Evolutionary conservation across 306 rosid genomes (phyloP).

Genomic region (Elaeagnus macrophylla): DNA sequence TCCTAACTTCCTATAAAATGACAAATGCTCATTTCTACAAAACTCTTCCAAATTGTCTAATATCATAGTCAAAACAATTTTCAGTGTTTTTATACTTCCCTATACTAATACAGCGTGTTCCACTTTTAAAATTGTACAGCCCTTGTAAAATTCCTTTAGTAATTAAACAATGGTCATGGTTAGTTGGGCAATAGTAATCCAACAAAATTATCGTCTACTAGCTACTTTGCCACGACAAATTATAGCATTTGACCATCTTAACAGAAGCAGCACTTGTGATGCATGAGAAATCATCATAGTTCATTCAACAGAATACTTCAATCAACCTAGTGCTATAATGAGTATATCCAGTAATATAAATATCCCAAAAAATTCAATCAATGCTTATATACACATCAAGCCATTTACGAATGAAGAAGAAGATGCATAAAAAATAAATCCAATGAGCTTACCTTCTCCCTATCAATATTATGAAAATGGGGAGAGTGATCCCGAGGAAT

Average conservation of each 20-base stretch:
- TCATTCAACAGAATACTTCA: not conserved
- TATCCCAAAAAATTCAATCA: not conserved
- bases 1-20: not conserved
- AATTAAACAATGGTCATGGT: not conserved
- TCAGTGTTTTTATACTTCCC: not conserved
- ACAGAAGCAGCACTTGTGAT: not conserved
- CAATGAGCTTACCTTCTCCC: conserved; percentile 36
- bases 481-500: conserved; percentile 61
- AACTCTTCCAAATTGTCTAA: not conserved
- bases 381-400: no score
- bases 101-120: not conserved
- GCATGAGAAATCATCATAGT: not conserved
- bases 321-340: not conserved
- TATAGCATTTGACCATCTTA: no score
- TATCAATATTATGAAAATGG: conserved; percentile 60
- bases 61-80: not conserved
- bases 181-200: not conserved
- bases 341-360: not conserved
- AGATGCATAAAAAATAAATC: not conserved
- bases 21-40: no score
- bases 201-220: not conserved
- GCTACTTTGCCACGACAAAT: not conserved
- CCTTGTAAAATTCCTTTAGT: not conserved
- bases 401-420: not conserved
- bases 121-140: not conserved